Evolutionary conservation across 1,284 basidiomycete genomes (phyloP).

Genomic region (Macrocybe sp.): DNA sequence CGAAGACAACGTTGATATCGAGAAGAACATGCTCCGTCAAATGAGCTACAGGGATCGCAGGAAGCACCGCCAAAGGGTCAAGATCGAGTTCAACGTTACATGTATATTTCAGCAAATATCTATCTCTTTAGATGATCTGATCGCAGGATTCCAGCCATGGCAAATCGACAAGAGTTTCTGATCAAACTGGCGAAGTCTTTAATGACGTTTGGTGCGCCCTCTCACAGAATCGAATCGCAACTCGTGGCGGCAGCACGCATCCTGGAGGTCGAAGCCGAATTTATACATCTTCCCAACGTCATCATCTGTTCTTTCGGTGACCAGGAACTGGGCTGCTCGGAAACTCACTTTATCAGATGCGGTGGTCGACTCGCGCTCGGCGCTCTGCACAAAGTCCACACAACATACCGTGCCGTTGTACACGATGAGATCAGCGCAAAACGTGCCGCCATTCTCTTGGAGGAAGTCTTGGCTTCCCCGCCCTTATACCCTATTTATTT

Average conservation of each 20-base stretch:
- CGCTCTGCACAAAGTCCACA: conserved; percentile 70
- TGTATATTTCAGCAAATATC: conserved; percentile 34
- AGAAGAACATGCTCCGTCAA: conserved; percentile 47
- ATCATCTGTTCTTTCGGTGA: conserved; percentile 84
- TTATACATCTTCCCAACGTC: conserved; percentile 75
- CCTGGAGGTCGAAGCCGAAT: conserved; percentile 79
- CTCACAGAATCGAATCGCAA: conserved; percentile 83
- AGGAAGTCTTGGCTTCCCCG: conserved; percentile 37
- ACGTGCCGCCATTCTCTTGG: conserved; percentile 50
- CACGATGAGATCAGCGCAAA: conserved; percentile 82
- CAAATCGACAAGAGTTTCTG: conserved; percentile 72
- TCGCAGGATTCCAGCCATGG: conserved; percentile 44
- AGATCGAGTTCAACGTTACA: conserved; percentile 67
- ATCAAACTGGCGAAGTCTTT: conserved; percentile 77
- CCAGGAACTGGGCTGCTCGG: conserved; percentile 69
- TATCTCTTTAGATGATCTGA: not conserved
- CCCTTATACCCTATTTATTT: conserved; percentile 56
- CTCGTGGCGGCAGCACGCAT: conserved; percentile 76
- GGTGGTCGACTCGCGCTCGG: conserved; percentile 72
- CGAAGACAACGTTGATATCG: conserved; percentile 56
- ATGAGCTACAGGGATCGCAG: conserved; percentile 64
- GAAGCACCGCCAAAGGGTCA: conserved; percentile 55
- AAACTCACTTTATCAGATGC: conserved; percentile 80
- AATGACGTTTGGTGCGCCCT: conserved; percentile 82
- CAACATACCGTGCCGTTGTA: conserved; percentile 73